phyloP scores from a whole-genome alignment of 169 alveolate species.

The Plasmodium ovale region DNA sequence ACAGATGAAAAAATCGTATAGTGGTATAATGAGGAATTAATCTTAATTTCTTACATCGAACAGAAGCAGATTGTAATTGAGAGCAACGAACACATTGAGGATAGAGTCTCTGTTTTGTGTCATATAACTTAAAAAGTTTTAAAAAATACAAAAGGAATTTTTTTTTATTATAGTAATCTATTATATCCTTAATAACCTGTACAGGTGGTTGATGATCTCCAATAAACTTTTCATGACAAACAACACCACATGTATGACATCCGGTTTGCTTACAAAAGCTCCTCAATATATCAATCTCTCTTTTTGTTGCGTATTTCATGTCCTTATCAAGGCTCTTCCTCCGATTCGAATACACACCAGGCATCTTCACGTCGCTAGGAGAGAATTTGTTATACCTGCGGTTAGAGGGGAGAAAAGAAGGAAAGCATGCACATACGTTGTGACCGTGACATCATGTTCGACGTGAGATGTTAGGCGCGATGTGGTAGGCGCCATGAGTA shows the following conservation, averaged over 20 bases:
- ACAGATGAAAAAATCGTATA: conserved; percentile 38
- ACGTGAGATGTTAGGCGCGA: too few species aligned
- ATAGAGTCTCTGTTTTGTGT: conserved; percentile 55
- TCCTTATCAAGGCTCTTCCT: conserved; percentile 43
- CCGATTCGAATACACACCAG: conserved; percentile 55
- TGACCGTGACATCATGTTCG: too few species aligned
- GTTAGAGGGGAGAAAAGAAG: neutral
- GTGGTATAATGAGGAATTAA: conserved; percentile 64
- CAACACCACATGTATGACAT: conserved; percentile 73
- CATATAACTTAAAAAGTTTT: conserved; percentile 66
- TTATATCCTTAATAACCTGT: conserved; percentile 47
- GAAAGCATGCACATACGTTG: neutral
- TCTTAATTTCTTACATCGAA: conserved; percentile 41
- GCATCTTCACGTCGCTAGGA: conserved; percentile 74
- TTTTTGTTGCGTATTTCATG: conserved; percentile 69
- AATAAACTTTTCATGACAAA: conserved; percentile 39
- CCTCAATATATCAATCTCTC: conserved; percentile 38
- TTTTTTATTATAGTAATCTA: conserved; percentile 32
- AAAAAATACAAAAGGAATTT: conserved; percentile 3
- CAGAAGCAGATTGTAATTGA: conserved; percentile 68
- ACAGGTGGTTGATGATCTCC: conserved; percentile 77
- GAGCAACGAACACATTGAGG: conserved; percentile 71
- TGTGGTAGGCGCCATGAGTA: too few species aligned
- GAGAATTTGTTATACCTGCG: conserved; percentile 55
- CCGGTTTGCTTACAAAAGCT: conserved; percentile 49